A percentile compares a stretch with the other conserved stretches of the same genome.
phyloP scores from a whole-genome alignment of 2,329 filamentous ascomycete genomes.

The Colletotrichum sp. region DNA sequence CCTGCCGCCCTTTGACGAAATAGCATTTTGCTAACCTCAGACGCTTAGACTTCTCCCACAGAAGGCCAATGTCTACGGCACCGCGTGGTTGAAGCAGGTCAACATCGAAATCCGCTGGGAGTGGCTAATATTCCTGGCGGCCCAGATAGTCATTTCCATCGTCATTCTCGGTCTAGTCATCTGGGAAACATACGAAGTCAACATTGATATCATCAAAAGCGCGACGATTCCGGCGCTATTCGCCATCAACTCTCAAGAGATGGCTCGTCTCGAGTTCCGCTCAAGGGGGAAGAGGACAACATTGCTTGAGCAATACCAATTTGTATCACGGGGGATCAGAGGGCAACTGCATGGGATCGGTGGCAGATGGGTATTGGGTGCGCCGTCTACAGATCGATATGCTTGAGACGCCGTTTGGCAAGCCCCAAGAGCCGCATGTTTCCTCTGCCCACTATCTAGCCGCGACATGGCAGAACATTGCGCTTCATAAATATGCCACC shows the following conservation, averaged over 20 bases:
- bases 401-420: too few relatives aligned
- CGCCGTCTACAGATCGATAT: too few relatives aligned
- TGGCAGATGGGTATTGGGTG: too few relatives aligned
- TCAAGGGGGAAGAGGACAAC: neutral
- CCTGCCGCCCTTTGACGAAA: neutral
- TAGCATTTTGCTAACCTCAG: neutral
- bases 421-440: neutral
- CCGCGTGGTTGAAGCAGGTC: neutral
- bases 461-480: neutral
- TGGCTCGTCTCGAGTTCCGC: neutral
- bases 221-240: neutral
- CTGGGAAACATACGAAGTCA: neutral
- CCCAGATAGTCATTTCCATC: neutral
- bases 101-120: neutral
- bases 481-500: neutral
- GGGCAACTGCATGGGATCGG: too few relatives aligned
- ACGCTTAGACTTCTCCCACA: too few relatives aligned
- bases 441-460: neutral
- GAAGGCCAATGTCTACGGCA: neutral
- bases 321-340: too few relatives aligned
- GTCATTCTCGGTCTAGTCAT: neutral
- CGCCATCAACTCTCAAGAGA: neutral
- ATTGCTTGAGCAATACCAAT: neutral
- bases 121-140: neutral
- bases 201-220: neutral